Conservation (phyloP, 202 grass and related monocot genomes). For the Zoysia matrella region DNA sequence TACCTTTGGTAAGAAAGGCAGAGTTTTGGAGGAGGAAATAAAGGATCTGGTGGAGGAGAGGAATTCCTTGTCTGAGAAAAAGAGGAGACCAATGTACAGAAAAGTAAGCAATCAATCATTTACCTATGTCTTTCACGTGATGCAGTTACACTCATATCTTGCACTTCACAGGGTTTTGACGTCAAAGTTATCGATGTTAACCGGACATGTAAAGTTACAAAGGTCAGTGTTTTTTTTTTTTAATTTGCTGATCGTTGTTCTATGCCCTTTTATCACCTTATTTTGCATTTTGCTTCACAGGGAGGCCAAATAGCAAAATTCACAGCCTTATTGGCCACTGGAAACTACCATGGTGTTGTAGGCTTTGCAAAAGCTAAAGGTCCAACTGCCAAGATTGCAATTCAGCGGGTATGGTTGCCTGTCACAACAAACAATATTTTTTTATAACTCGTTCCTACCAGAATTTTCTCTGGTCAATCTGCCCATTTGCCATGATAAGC, state of each 20-base stretch:
- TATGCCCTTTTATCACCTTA: background rate
- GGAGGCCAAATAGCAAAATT: slow-evolving; percentile 93
- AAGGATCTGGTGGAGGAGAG: slow-evolving; percentile 84
- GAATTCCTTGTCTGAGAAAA: slow-evolving; percentile 70
- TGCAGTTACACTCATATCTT: background rate
- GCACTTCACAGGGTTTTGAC: slow-evolving; percentile 78
- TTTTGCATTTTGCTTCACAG: slow-evolving; percentile 50
- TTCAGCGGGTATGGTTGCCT: slow-evolving; percentile 72
- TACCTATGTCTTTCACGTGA: background rate
- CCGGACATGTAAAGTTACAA: slow-evolving; percentile 95
- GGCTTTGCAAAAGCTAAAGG: slow-evolving; percentile 94
- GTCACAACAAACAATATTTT: slow-evolving; percentile 12
- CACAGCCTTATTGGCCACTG: slow-evolving; percentile 86
- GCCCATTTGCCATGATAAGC: background rate
- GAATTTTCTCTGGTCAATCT: background rate
- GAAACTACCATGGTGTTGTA: slow-evolving; percentile 96
- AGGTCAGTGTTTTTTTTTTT: slow-evolving; percentile 53
- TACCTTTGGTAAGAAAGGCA: slow-evolving; percentile 90
- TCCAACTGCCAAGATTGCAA: slow-evolving; percentile 86
- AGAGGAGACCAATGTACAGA: slow-evolving; percentile 88
- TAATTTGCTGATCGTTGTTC: no score
- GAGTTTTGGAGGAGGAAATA: slow-evolving; percentile 82
- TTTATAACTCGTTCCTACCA: background rate
- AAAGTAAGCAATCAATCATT: slow-evolving; percentile 62
- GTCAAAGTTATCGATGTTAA: slow-evolving; percentile 95